phyloP scores from a whole-genome alignment of 2,329 filamentous ascomycete species.

The Tolypocladium pustulatum region DNA sequence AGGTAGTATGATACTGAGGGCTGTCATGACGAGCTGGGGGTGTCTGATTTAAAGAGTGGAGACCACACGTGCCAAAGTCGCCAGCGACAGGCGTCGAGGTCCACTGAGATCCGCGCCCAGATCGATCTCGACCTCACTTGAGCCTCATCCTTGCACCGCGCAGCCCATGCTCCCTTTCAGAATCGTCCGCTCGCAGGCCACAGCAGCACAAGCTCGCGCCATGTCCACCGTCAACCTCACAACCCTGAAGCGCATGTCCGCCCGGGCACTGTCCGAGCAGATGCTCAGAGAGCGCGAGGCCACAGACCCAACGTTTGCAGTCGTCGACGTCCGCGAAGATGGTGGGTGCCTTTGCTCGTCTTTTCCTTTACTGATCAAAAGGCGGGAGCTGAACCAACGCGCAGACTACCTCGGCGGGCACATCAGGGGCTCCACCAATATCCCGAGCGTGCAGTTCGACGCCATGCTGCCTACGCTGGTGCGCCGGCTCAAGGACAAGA shows the following conservation, averaged over 20 bases:
- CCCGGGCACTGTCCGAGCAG: slow-evolving; percentile 55
- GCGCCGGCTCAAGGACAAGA: slow-evolving; percentile 62
- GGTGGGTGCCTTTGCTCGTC: slow-evolving; percentile 32
- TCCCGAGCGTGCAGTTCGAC: slow-evolving; percentile 65
- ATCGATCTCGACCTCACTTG: background rate
- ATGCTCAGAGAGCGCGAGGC: slow-evolving; percentile 41
- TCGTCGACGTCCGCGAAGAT: slow-evolving; percentile 84
- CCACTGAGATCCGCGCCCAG: background rate
- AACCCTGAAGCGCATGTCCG: slow-evolving; percentile 55
- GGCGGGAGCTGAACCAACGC: background rate
- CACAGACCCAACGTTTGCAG: slow-evolving; percentile 43
- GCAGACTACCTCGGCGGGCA: slow-evolving; percentile 84
- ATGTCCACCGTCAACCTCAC: slow-evolving; percentile 43
- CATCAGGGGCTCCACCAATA: slow-evolving; percentile 66
- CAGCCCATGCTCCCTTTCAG: background rate
- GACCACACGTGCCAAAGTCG: background rate
- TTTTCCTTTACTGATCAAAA: background rate
- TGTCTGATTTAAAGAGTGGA: background rate
- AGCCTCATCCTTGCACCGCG: background rate
- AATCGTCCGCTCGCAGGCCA: background rate
- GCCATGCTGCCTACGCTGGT: slow-evolving; percentile 73
- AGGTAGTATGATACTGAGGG: too few relatives aligned
- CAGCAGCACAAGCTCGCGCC: slow-evolving; percentile 1
- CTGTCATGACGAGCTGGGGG: background rate
- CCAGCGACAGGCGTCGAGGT: background rate